Conservation (phyloP, 1,139 yeast genomes). For the Pichia sorboxylosa region DNA sequence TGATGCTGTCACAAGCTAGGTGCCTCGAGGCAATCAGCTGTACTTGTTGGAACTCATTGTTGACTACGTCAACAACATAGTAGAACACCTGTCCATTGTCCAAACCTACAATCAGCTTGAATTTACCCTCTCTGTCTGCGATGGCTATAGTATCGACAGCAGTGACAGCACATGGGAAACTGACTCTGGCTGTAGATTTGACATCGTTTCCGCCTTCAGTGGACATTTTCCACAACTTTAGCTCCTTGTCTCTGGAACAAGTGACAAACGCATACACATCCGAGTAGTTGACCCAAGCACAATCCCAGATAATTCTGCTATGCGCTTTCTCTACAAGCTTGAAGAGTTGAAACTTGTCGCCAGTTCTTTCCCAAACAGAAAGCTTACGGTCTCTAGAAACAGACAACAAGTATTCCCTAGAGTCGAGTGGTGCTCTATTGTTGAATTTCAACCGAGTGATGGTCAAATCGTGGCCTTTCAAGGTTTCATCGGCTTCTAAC, state of each 20-base stretch:
- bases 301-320: conserved; percentile 89
- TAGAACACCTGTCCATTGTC: conserved; percentile 48
- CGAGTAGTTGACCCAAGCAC: conserved; percentile 59
- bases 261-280: conserved; percentile 46
- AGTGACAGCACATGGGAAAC: conserved; percentile 51
- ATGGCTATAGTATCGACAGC: conserved; percentile 46
- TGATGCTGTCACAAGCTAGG: too few relatives aligned
- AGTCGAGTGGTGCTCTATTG: conserved; percentile 2
- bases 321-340: conserved; percentile 63
- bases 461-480: conserved; percentile 68
- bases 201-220: conserved; percentile 15
- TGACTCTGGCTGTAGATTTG: conserved; percentile 26
- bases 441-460: conserved; percentile 72
- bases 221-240: conserved; percentile 68
- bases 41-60: too few relatives aligned
- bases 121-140: conserved; percentile 17
- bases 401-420: conserved; percentile 44
- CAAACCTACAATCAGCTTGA: conserved; percentile 53
- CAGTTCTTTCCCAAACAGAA: conserved; percentile 56
- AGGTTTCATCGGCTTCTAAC: conserved; percentile 41
- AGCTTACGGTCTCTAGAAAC: conserved; percentile 88
- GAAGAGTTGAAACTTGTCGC: conserved; percentile 29
- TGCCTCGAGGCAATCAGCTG: too few relatives aligned
- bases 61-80: conserved; percentile 24
- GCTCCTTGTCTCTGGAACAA: conserved; percentile 73